Conservation (phyloP, 495 filamentous ascomycete genomes). For the Xylaria nigripes region DNA sequence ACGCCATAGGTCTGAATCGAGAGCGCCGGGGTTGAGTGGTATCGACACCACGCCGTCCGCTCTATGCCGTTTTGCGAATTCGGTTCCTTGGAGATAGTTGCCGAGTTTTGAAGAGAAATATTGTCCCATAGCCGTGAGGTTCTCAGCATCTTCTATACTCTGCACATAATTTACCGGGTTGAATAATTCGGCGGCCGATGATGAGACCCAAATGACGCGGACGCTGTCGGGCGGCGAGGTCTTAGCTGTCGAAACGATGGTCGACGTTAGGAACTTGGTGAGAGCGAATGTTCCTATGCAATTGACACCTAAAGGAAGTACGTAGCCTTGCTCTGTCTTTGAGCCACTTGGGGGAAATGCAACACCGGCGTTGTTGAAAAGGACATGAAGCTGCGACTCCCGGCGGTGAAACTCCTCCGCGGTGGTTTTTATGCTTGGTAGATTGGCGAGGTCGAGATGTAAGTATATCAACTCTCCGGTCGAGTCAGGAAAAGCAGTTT, state of each 20-base stretch:
- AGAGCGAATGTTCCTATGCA: slow-evolving; percentile 35
- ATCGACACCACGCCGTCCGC: slow-evolving; percentile 18
- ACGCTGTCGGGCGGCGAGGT: slow-evolving; percentile 26
- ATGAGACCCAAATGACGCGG: slow-evolving; percentile 38
- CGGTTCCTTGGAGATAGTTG: slow-evolving; percentile 21
- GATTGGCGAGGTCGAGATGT: slow-evolving; percentile 25
- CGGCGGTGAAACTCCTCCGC: slow-evolving; percentile 16
- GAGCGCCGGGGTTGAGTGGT: slow-evolving; percentile 37
- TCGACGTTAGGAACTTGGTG: slow-evolving; percentile 39
- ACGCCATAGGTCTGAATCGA: slow-evolving; percentile 39
- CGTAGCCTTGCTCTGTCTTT: slow-evolving; percentile 32
- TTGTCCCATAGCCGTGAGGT: slow-evolving; percentile 3
- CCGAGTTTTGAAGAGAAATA: slow-evolving; percentile 32
- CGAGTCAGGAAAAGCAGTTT: slow-evolving; percentile 17
- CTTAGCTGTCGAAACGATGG: slow-evolving; percentile 34
- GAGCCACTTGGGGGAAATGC: slow-evolving; percentile 18
- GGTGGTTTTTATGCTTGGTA: slow-evolving; percentile 19
- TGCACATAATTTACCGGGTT: slow-evolving; percentile 23
- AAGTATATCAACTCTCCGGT: slow-evolving; percentile 18
- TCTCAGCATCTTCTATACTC: too few species aligned
- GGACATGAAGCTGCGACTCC: slow-evolving; percentile 21
- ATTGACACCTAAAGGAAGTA: slow-evolving; percentile 35
- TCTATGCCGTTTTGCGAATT: slow-evolving; percentile 20
- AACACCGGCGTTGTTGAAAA: slow-evolving; percentile 36
- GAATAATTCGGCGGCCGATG: slow-evolving; percentile 19